Base-by-base conservation (phyloP, 2,329 filamentous ascomycete species). In the Ophiostoma novo-ulmi region DNA sequence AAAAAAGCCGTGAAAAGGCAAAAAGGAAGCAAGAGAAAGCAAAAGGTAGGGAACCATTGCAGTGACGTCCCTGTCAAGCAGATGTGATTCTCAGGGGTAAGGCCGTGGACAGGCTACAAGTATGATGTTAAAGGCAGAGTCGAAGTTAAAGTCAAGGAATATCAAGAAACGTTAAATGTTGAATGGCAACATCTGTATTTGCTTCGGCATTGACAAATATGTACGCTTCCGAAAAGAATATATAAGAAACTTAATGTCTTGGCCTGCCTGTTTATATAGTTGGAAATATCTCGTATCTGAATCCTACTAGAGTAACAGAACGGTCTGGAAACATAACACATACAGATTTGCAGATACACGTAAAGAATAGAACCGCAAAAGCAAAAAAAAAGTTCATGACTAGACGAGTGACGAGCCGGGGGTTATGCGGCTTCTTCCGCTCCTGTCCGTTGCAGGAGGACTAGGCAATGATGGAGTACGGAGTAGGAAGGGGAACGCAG, bases 1-100 rank as follows among this genome's bases (percentile, higher is more conserved):
- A 55, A 55, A 55, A n/a, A n/a, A n/a, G 7, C 52, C 2, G n/a
- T 11, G 1, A 26, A 58, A 58, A 58, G n/a, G 17, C 11, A 26
- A 10, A 10, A 58, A 22, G 52, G 52, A 58, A 22, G n/a, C 52
- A 11, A 58, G 20, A 26, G n/a, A 14, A 35, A 22, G 58, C 5
- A 63, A n/a, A 35, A n/a, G 58, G 61, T 64, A 64, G 35, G 61
- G 35, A 64, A 38, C 61, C 61, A 64, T 64, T 64, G 61, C 61
- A 64, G 31, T 20, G 61, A 64, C 61, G 35, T 38, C 61, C 61
- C 31, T 38, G 35, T 64, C 20, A 20, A 64, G 17, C 61, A 64
- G 61, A 35, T 64, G 61, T 64, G 61, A 64, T 64, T 38, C 35
- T 64, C 61, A 64, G 61, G 61, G 61, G 61, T 64, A 64, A 64